phyloP scores from a whole-genome alignment of 106 monocot species.

The Posidonia australis region DNA sequence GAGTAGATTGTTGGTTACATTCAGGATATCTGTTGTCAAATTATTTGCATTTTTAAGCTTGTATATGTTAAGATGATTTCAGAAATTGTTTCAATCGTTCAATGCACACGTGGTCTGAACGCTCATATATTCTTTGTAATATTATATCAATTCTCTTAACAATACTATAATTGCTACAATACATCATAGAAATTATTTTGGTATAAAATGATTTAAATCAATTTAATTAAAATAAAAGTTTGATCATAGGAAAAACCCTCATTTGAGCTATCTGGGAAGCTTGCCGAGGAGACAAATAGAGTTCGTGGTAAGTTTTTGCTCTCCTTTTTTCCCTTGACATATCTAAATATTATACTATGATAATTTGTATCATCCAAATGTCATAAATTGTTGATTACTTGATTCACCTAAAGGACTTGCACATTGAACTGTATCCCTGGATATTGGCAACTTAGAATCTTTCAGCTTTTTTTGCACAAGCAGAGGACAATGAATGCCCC shows the following conservation, averaged over 20 bases:
- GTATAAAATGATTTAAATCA: too few species aligned
- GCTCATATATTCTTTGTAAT: background rate
- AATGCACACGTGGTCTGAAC: background rate
- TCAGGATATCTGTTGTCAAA: too few species aligned
- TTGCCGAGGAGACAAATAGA: conserved; percentile 94
- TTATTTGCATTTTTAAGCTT: background rate
- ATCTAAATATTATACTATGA: background rate
- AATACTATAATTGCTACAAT: background rate
- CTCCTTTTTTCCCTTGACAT: background rate
- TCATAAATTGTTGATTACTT: too few species aligned
- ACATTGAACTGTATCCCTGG: too few species aligned
- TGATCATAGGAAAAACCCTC: conserved; percentile 79
- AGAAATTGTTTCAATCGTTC: background rate
- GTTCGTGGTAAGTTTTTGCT: conserved; percentile 47
- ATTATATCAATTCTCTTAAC: background rate
- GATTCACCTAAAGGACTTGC: too few species aligned
- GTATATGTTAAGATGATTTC: background rate
- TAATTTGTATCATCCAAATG: background rate
- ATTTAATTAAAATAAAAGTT: background rate
- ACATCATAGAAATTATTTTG: background rate
- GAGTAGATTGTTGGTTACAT: too few species aligned
- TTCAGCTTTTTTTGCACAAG: too few species aligned
- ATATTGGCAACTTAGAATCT: too few species aligned
- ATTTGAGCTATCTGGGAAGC: conserved; percentile 96
- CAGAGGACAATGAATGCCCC: too few species aligned